phyloP scores from a whole-genome alignment of 2,329 filamentous ascomycete species.

The Alternaria conjuncta region DNA sequence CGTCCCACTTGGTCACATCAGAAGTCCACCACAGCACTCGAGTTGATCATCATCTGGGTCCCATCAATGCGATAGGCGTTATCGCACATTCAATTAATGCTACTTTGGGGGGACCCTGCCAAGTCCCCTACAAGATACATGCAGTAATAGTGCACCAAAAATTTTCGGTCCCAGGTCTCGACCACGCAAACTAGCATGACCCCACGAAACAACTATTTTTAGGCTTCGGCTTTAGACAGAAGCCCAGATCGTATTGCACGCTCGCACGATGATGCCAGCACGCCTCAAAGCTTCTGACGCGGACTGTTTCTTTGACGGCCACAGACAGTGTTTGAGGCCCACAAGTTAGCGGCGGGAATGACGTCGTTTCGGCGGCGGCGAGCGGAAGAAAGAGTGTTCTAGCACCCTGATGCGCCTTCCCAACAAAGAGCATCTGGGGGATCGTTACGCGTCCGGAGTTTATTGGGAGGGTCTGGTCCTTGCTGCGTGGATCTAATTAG shows the following conservation, averaged over 20 bases:
- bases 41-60: background rate
- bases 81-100: background rate
- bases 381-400: constrained; percentile 14
- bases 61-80: background rate
- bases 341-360: constrained; percentile 8
- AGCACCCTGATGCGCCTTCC: constrained; percentile 1
- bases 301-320: background rate
- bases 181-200: background rate
- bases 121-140: background rate
- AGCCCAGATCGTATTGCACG: constrained; percentile 2
- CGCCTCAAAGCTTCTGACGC: background rate
- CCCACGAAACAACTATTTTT: constrained; percentile 4
- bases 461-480: background rate
- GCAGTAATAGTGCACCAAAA: background rate
- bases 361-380: constrained; percentile 10
- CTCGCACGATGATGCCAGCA: background rate
- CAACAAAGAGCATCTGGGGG: constrained; percentile 9
- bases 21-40: background rate
- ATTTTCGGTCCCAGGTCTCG: constrained; percentile 3
- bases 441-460: constrained; percentile 11
- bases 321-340: background rate
- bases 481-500: background rate
- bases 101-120: background rate
- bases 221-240: background rate
- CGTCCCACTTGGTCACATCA: background rate